Evolutionary conservation across 2,329 filamentous ascomycete species (phyloP).

Genomic region (Claviceps spartinae): DNA sequence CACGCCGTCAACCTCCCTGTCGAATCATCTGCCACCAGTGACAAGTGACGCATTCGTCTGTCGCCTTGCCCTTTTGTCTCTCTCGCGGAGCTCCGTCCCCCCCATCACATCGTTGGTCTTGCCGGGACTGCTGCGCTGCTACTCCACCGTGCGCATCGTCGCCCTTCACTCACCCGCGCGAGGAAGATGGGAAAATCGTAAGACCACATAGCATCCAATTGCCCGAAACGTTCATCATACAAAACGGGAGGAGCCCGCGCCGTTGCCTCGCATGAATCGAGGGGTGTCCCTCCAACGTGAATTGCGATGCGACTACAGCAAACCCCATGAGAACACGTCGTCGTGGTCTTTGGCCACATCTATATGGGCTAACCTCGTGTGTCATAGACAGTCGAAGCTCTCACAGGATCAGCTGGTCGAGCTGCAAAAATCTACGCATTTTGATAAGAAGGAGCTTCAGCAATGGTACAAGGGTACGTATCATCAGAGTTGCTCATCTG

Average conservation of each 20-base stretch:
- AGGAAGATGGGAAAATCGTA: constrained; percentile 8
- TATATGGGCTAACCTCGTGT: not conserved
- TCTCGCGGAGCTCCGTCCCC: not conserved
- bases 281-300: not conserved
- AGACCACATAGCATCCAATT: not conserved
- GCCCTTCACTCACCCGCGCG: not conserved
- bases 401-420: constrained; percentile 91
- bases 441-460: constrained; percentile 98
- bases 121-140: not conserved
- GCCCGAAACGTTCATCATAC: too few relatives aligned
- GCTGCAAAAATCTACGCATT: constrained; percentile 92
- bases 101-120: not conserved
- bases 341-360: too few relatives aligned
- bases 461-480: constrained; percentile 95
- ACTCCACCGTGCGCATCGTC: not conserved
- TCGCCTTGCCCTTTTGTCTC: not conserved
- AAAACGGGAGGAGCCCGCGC: not conserved
- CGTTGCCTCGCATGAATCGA: not conserved
- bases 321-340: not conserved
- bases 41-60: not conserved
- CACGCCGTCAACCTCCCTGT: too few relatives aligned
- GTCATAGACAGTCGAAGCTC: constrained; percentile 83
- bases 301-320: not conserved
- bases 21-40: too few relatives aligned
- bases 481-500: not conserved